phyloP scores from a whole-genome alignment of 176 grass and related monocot species.

The Aegilops tauschii region DNA sequence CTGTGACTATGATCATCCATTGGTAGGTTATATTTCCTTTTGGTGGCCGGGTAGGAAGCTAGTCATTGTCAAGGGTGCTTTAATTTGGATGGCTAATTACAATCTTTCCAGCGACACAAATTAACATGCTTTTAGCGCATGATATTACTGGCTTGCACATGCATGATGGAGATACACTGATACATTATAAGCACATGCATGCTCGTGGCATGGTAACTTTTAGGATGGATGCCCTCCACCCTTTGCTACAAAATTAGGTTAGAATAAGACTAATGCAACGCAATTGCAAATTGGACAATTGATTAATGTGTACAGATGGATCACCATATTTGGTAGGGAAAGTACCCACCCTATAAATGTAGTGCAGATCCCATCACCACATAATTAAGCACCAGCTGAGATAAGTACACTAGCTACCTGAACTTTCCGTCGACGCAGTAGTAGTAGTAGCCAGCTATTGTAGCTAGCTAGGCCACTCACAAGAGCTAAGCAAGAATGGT shows the following conservation, averaged over 20 bases:
- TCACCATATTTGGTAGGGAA: background rate
- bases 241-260: background rate
- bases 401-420: background rate
- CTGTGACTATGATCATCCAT: background rate
- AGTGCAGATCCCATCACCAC: slow-evolving; percentile 1
- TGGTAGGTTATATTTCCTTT: background rate
- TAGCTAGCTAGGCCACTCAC: background rate
- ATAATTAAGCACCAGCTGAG: background rate
- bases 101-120: background rate
- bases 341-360: background rate
- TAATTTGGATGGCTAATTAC: background rate
- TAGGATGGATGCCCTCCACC: background rate
- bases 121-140: background rate
- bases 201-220: slow-evolving; percentile 7
- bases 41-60: background rate
- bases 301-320: background rate
- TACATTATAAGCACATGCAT: background rate
- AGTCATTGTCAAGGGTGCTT: background rate
- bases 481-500: slow-evolving; percentile 14
- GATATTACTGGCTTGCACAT: background rate
- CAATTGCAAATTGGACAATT: background rate
- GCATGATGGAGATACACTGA: background rate
- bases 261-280: slow-evolving; percentile 19
- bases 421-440: background rate
- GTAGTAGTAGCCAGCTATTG: background rate